Evolutionary conservation across 164 flowering plant species (phyloP).

Genomic region (Vitis cinerea): DNA sequence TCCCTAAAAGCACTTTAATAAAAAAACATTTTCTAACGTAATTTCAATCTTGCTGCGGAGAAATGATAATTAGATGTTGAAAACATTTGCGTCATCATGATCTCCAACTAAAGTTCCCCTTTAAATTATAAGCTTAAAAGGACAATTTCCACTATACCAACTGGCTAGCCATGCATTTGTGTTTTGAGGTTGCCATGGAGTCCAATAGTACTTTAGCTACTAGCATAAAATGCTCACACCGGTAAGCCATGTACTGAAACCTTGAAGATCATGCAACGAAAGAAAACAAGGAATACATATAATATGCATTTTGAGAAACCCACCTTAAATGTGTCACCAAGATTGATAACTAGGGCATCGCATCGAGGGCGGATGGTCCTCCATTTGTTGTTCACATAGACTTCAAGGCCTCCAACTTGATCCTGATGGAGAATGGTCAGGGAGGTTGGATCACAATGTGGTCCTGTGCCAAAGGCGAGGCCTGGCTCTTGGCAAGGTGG

Average conservation of each 20-base stretch:
- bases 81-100: too few relatives aligned
- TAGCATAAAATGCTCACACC: too few relatives aligned
- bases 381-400: conserved; percentile 37
- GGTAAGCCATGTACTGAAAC: too few relatives aligned
- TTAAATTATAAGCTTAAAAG: not conserved
- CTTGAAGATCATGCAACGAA: not conserved
- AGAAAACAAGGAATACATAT: not conserved
- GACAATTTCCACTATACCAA: too few relatives aligned
- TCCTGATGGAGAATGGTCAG: conserved; percentile 48
- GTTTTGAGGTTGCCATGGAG: too few relatives aligned
- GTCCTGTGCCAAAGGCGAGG: conserved; percentile 39
- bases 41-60: too few relatives aligned
- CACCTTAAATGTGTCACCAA: conserved; percentile 54
- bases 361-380: conserved; percentile 25
- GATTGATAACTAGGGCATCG: conserved; percentile 43
- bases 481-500: conserved; percentile 37
- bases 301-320: not conserved
- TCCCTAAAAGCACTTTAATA: too few relatives aligned
- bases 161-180: too few relatives aligned
- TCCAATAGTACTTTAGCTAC: too few relatives aligned
- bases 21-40: too few relatives aligned
- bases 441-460: conserved; percentile 52
- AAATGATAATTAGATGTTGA: too few relatives aligned
- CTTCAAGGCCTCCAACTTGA: conserved; percentile 43
- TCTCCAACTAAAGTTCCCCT: not conserved